phyloP scores from a whole-genome alignment of 2,329 filamentous ascomycete species.

The Alternaria triticimaculans region DNA sequence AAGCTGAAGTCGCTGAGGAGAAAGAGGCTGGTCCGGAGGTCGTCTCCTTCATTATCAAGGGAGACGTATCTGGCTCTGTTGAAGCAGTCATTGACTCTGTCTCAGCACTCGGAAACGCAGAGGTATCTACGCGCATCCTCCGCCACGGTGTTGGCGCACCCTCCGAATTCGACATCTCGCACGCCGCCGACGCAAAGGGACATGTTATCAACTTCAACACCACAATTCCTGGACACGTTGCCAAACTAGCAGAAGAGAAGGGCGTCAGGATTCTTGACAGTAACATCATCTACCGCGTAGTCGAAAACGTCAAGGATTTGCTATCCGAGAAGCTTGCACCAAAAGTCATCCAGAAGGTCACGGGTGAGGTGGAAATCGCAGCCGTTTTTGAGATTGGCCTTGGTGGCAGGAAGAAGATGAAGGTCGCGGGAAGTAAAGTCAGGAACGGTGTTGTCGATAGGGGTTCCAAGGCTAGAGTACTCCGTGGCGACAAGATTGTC shows the following conservation, averaged over 20 bases:
- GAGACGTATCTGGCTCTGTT: slow-evolving; percentile 90
- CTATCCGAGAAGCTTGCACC: slow-evolving; percentile 75
- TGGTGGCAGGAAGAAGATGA: slow-evolving; percentile 71
- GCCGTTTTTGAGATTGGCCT: slow-evolving; percentile 85
- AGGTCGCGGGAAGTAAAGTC: slow-evolving; percentile 87
- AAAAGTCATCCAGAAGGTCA: slow-evolving; percentile 70
- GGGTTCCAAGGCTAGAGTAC: slow-evolving; percentile 71
- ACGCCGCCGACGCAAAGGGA: slow-evolving; percentile 78
- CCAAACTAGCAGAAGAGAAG: slow-evolving; percentile 70
- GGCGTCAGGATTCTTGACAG: slow-evolving; percentile 83
- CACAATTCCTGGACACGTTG: slow-evolving; percentile 69
- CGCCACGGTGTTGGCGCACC: slow-evolving; percentile 79
- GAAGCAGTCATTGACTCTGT: slow-evolving; percentile 86
- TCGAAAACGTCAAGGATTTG: slow-evolving; percentile 72
- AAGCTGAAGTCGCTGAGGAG: slow-evolving; percentile 46
- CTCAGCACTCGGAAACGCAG: slow-evolving; percentile 79
- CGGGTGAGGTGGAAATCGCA: slow-evolving; percentile 86
- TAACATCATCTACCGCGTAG: slow-evolving; percentile 82
- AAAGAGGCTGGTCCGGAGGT: slow-evolving; percentile 58
- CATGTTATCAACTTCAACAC: slow-evolving; percentile 88
- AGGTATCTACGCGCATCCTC: slow-evolving; percentile 79
- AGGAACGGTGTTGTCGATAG: slow-evolving; percentile 77
- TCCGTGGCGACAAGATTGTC: slow-evolving; percentile 72
- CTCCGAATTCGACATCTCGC: slow-evolving; percentile 86
- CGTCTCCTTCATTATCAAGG: slow-evolving; percentile 87